A percentile compares a stretch with the other conserved stretches of the same genome.
phyloP scores from a whole-genome alignment of 148 eudicot species.

The Amaranthus hypochondriacus region DNA sequence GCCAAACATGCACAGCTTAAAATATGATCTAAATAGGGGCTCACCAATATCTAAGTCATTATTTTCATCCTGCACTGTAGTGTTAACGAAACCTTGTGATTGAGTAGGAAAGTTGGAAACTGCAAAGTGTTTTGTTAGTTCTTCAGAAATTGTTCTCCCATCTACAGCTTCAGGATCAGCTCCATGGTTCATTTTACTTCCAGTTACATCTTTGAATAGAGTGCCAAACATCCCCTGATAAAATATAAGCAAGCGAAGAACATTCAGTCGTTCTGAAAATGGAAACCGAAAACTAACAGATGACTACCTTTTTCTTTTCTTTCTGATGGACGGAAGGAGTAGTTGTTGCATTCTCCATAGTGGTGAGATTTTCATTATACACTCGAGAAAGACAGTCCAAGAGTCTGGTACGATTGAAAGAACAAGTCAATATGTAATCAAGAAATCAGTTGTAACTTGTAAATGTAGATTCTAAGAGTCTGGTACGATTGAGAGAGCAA shows the following conservation, averaged over 20 bases:
- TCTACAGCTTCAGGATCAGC: constrained; percentile 40
- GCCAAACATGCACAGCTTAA: not conserved
- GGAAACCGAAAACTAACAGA: constrained; percentile 1
- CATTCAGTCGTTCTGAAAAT: not conserved
- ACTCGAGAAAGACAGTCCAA: constrained; percentile 57
- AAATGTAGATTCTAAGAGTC: not conserved
- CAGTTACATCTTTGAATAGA: constrained; percentile 59
- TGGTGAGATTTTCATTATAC: constrained; percentile 42
- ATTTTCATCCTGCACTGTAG: constrained; percentile 34
- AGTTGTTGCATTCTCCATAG: constrained; percentile 34
- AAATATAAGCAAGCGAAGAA: constrained; percentile 8
- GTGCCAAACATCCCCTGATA: constrained; percentile 76
- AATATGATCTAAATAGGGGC: not conserved
- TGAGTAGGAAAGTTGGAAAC: constrained; percentile 52
- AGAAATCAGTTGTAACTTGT: not conserved
- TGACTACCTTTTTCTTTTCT: constrained; percentile 88
- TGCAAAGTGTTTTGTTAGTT: constrained; percentile 55
- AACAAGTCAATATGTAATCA: constrained; percentile 1
- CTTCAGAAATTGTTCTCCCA: constrained; percentile 47
- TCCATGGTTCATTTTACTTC: constrained; percentile 45
- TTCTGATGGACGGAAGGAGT: constrained; percentile 43
- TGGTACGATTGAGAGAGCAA: not conserved
- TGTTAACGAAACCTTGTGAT: constrained; percentile 36
- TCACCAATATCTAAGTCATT: constrained; percentile 76
- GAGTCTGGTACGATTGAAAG: constrained; percentile 33